These are phyloP conservation scores for Hypoxylon cercidicola DNA, from an alignment of 495 filamentous ascomycete genomes.

Conservation along the genomic window DNA sequence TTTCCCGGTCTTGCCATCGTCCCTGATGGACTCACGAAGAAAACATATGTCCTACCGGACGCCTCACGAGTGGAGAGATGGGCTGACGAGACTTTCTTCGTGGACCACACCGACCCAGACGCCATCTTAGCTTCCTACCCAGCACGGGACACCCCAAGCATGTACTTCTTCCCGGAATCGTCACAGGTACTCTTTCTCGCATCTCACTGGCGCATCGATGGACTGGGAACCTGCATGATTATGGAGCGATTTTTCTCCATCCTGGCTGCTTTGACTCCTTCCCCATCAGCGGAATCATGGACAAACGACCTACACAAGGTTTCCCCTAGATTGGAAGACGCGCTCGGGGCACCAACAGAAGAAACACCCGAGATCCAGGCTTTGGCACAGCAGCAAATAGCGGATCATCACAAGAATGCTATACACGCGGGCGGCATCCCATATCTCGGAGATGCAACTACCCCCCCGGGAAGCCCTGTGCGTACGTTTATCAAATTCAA, in stretches of 20 bases:
- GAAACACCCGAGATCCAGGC: constrained; percentile 19
- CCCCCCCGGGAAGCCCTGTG: constrained; percentile 14
- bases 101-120: constrained; percentile 6
- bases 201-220: constrained; percentile 44
- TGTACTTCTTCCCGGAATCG: constrained; percentile 14
- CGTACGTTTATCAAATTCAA: constrained; percentile 18
- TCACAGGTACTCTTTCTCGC: constrained; percentile 27
- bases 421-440: constrained; percentile 30
- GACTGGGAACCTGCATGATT: constrained; percentile 37
- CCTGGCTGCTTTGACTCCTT: constrained; percentile 6
- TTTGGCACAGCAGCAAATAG: constrained; percentile 20
- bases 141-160: constrained; percentile 7
- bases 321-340: constrained; percentile 37
- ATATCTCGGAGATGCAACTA: constrained; percentile 30
- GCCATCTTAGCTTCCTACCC: constrained; percentile 13
- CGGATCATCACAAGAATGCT: constrained; percentile 26
- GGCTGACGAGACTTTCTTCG: constrained; percentile 13
- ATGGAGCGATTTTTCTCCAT: constrained; percentile 34
- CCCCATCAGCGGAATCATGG: not conserved
- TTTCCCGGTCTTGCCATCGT: constrained; percentile 7
- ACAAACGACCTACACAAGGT: constrained; percentile 21
- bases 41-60: constrained; percentile 12
- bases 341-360: constrained; percentile 11
- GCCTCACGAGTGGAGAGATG: constrained; percentile 4
- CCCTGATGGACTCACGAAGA: constrained; percentile 3